Evolutionary conservation across 208 protist species (phyloP), one percentile per base, ranked within the genome.

Genomic region (Perkinsela sp.): DNA sequence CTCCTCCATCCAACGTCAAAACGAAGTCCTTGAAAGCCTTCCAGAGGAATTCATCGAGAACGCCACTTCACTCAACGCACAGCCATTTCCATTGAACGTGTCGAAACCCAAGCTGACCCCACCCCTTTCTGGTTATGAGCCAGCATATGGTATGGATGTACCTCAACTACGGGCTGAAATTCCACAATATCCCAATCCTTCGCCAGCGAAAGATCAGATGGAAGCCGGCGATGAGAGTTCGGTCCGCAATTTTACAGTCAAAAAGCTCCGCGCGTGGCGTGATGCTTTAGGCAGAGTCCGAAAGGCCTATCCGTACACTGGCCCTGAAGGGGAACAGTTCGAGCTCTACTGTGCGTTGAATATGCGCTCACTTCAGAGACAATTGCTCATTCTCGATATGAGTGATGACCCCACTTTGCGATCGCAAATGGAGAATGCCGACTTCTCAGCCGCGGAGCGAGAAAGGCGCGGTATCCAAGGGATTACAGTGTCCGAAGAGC

Each of bases 341-440:
- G 83, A 87, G 68, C 79, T 80, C 13, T 88, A 86, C 69, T 76
- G 86, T n/a, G 81, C 81, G 28, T 74, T 91, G 31, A 80, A 89
- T 76, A 74, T 71, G 32, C 87, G 88, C 70, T 81, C 86, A 0
- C 78, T 91, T 28, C 78, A 78, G 0, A 77, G 86, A 31, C 86
- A 91, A 73, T 66, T 75, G 65, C 76, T 91, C 1, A 84, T 91
- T 32, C 76, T 89, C 66, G 86, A 89, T 40, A 77, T 91, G 31
- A 67, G 78, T 72, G 78, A 80, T 67, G 78, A 88, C 69, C 72
- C 70, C 22, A 74, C 86, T 31, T 72, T 73, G 15, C 73, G 80
- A 31, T 40, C 67, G 67, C 88, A 88, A 74, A 71, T 83, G 71
- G 66, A 30, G 0, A 77, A 84, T 68, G 80, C 65, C 29, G 71